Evolutionary conservation across 495 filamentous ascomycete genomes (phyloP), one percentile per base, ranked within the genome.

Genomic region (Neurospora sp.): DNA sequence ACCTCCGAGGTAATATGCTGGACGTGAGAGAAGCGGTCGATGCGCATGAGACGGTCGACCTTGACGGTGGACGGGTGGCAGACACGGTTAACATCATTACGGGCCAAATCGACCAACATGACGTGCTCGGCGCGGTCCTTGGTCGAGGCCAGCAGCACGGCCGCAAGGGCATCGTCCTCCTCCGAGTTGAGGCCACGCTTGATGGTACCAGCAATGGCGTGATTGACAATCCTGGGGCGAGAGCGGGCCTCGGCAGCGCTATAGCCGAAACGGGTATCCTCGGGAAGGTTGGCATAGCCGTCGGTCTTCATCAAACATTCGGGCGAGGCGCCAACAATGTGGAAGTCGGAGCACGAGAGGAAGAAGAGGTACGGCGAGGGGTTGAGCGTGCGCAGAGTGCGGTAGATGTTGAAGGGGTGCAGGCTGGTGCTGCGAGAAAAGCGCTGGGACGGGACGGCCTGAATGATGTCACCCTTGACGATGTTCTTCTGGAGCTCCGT

Each of bases 41-140:
- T 94, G 3, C 94, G 92, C 96, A 98, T 98, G 70, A 99, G 84
- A 4, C 92, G 87, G 82, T 99, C 96, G 9, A 98, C 95, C 66
- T 90, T 89, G 10, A 94, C 97, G 14, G 93, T 92, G 14, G 88
- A 84, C 3, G 96, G 96, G 82, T 98, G 94, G 83, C 94, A 97
- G 16, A 99, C 92, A 12, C 96, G 91, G 82, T 98, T 99, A 72
- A 99, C 88, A 79, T 99, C 96, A 84, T 99, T 99, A 70, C 96
- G 89, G 7, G 96, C 96, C 23, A 99, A 86, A 79, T 99, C 96
- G n/a, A 99, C 96, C 54, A 99, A 86, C 96, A 99, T 99, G 77
- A 99, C 96, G 83, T 98, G 96, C 83, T 98, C 96, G 62, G 96
- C 96, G 72, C 96, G 89, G 83, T 99, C 96, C 80, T 99, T 99